Evolutionary conservation across 768 basidiomycete genomes (phyloP), one percentile per base, ranked within the genome.

Genomic region (Gymnopilus junonius): DNA sequence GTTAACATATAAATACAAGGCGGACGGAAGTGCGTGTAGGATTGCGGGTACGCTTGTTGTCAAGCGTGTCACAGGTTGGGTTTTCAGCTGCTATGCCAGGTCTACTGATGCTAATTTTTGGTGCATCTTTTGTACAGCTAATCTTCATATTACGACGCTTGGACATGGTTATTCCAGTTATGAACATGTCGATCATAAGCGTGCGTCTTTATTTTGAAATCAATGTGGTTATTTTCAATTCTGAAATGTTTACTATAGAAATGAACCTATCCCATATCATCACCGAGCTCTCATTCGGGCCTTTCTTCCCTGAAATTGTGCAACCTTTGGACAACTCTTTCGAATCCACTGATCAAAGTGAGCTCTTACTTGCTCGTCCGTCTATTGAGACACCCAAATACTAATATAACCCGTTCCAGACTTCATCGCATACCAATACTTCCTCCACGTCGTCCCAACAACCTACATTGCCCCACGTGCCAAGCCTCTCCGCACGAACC

Each of bases 191-290:
- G 91, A 93, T 67, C 97, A 99, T 70, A 84, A 74, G 8, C 74
- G 96, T 97, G 69, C 65, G 92, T 84, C 12, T 37, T 48, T 35
- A 1, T 32, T 20, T 21, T 32, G 8, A 15, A 1, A 20, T 34
- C 8, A 23, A 2, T 17, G 31, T 27, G 23, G 3, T 29, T 21
- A 50, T 10, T 31, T 42, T 58, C 15, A 58, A 12, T n/a, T 12
- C 15, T 7, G 31, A 42, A 7, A 42, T 32, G 8, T 31, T 20
- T 17, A 5, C 39, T 51, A 0, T 51, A 97, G 95, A 89, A 67
- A 95, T 98, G 94, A 99, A 99, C 71, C 84, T 99, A 35, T 95
- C 94, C 2, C 97, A 99, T 79, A 88, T 97, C 65, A 95, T 99
- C 71, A 90, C 90, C 56, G 97, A 99, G 75, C 97, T 98, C 73